A percentile compares a stretch with the other conserved stretches of the same genome.
phyloP scores from a whole-genome alignment of 768 basidiomycete species.

The Galerina marginata region DNA sequence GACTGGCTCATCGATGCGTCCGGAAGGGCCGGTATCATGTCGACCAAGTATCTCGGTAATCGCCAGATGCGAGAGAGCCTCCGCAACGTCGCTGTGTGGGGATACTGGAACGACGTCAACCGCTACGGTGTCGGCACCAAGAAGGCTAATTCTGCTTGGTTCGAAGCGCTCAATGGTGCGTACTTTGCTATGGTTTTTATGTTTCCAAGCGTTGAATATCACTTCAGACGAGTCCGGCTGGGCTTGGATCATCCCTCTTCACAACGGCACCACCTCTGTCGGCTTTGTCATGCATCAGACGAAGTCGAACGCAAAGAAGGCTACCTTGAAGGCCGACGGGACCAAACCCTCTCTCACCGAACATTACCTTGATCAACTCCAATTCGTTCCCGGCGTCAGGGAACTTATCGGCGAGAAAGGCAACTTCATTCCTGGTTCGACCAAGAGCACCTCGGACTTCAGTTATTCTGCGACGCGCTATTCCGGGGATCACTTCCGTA shows the following conservation, averaged over 20 bases:
- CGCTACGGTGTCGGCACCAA: slow-evolving; percentile 47
- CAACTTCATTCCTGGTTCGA: slow-evolving; percentile 22
- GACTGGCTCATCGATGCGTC: slow-evolving; percentile 69
- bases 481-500: slow-evolving; percentile 39
- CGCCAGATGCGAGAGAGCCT: slow-evolving; percentile 56
- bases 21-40: slow-evolving; percentile 64
- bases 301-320: slow-evolving; percentile 38
- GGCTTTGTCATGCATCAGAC: slow-evolving; percentile 54
- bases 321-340: slow-evolving; percentile 15
- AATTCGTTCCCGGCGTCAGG: slow-evolving; percentile 36
- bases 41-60: slow-evolving; percentile 62
- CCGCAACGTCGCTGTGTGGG: slow-evolving; percentile 69
- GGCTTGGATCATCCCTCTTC: slow-evolving; percentile 62
- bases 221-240: slow-evolving; percentile 56
- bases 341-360: slow-evolving; percentile 27
- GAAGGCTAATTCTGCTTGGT: slow-evolving; percentile 52
- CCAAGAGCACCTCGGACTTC: slow-evolving; percentile 39
- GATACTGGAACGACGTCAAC: slow-evolving; percentile 61
- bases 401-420: slow-evolving; percentile 34
- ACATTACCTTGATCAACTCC: slow-evolving; percentile 45
- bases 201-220: neutral
- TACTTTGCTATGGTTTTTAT: neutral
- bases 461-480: slow-evolving; percentile 41
- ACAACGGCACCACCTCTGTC: slow-evolving; percentile 53
- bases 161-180: slow-evolving; percentile 61